phyloP scores from a whole-genome alignment of 2,329 filamentous ascomycete species.

The Exophiala bonariae region DNA sequence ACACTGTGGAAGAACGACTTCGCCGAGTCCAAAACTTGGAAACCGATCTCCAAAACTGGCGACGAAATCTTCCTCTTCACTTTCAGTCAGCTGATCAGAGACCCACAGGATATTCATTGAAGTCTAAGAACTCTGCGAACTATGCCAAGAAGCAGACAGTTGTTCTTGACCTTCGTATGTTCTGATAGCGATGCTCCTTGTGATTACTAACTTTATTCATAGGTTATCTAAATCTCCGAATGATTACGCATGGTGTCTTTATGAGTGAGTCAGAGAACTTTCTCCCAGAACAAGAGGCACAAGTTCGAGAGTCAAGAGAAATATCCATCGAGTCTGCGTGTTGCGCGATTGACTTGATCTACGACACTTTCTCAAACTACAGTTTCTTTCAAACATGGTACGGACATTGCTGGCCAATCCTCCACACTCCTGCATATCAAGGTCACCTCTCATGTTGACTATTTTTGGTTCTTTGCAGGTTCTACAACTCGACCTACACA shows the following conservation, averaged over 20 bases:
- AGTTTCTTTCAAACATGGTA: constrained; percentile 44
- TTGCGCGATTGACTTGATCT: constrained; percentile 41
- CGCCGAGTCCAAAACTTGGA: constrained; percentile 38
- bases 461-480: constrained; percentile 21
- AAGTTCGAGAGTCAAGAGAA: constrained; percentile 30
- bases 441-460: not conserved
- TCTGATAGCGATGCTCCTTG: not conserved
- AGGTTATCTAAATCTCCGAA: constrained; percentile 43
- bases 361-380: constrained; percentile 40
- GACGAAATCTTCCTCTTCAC: constrained; percentile 35
- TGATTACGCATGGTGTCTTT: constrained; percentile 39
- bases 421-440: not conserved
- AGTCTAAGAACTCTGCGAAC: constrained; percentile 37
- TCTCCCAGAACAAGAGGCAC: constrained; percentile 34
- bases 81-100: constrained; percentile 29
- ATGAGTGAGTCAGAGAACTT: constrained; percentile 8
- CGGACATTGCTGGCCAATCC: not conserved
- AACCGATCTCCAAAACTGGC: constrained; percentile 36
- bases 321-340: constrained; percentile 37
- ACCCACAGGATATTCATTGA: constrained; percentile 32
- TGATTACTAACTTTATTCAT: not conserved
- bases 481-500: constrained; percentile 45
- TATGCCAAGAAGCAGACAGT: constrained; percentile 36
- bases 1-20: constrained; percentile 38
- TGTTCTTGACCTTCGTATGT: constrained; percentile 36